phyloP scores from a whole-genome alignment of 106 monocot species.

The Apostasia ramifera region DNA sequence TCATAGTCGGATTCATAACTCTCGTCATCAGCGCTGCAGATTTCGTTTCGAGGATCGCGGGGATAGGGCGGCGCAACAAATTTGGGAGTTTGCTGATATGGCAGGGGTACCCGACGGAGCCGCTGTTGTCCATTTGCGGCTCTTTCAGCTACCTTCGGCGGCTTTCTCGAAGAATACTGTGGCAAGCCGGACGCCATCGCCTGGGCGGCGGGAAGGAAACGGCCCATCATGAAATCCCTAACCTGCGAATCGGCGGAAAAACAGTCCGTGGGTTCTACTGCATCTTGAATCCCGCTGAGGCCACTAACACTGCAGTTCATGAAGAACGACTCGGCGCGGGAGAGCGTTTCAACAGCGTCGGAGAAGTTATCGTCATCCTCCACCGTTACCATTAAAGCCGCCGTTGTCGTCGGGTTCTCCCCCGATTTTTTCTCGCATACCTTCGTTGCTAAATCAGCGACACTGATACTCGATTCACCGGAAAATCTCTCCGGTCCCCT shows the following conservation, averaged over 20 bases:
- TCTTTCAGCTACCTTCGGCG: not conserved
- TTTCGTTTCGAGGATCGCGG: slow-evolving; percentile 1
- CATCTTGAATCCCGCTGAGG: slow-evolving; percentile 20
- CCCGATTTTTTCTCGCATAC: not conserved
- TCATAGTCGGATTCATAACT: slow-evolving; percentile 22
- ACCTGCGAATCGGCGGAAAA: slow-evolving; percentile 43
- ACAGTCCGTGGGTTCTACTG: slow-evolving; percentile 9
- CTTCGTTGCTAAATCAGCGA: not conserved
- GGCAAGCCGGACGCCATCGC: slow-evolving; percentile 34
- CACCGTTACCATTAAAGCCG: slow-evolving; percentile 10
- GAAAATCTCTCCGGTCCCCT: too few relatives aligned
- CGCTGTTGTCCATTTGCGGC: slow-evolving; percentile 7
- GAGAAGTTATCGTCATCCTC: slow-evolving; percentile 56
- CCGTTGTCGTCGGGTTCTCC: not conserved
- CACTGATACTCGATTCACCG: not conserved
- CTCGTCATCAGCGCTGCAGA: slow-evolving; percentile 6
- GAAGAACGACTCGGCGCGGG: slow-evolving; percentile 58
- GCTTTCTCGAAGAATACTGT: slow-evolving; percentile 9
- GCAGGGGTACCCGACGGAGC: slow-evolving; percentile 12
- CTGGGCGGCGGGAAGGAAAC: slow-evolving; percentile 62
- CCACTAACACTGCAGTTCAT: slow-evolving; percentile 80
- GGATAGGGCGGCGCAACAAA: slow-evolving; percentile 8
- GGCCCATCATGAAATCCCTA: slow-evolving; percentile 58
- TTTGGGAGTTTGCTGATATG: slow-evolving; percentile 15
- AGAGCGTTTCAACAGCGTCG: slow-evolving; percentile 71